Evolutionary conservation across 2,329 filamentous ascomycete species (phyloP).

Genomic region (Phaeosphaeria sp.): DNA sequence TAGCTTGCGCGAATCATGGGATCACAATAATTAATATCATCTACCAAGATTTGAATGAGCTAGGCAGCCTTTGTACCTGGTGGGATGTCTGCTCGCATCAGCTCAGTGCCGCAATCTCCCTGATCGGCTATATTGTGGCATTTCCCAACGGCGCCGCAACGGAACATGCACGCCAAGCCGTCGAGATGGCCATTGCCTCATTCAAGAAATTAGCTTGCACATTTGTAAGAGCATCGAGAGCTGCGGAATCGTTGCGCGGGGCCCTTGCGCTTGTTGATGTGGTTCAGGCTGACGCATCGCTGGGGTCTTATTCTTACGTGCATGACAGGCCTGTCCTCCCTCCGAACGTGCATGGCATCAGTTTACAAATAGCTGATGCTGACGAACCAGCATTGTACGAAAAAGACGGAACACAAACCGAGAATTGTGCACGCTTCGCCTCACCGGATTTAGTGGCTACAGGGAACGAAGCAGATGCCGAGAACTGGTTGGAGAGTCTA

Average conservation of each 20-base stretch:
- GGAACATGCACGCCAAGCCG: conserved; percentile 37
- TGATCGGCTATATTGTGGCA: conserved; percentile 52
- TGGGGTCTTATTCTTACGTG: neutral
- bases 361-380: neutral
- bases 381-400: neutral
- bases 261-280: conserved; percentile 39
- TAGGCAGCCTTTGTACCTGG: conserved; percentile 35
- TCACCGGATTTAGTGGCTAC: neutral
- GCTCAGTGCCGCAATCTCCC: conserved; percentile 51
- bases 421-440: neutral
- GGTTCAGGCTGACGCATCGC: conserved; percentile 2
- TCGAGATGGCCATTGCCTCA: conserved; percentile 44
- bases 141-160: conserved; percentile 42
- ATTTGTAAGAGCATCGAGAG: conserved; percentile 40
- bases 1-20: conserved; percentile 26
- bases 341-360: neutral
- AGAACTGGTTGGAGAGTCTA: neutral
- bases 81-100: conserved; percentile 53
- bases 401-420: neutral
- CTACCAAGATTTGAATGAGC: conserved; percentile 21
- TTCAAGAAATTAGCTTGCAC: conserved; percentile 48
- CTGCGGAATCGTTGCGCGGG: conserved; percentile 42
- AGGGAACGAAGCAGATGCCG: neutral
- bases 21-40: conserved; percentile 25
- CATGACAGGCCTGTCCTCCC: neutral